Evolutionary conservation across 306 rosid genomes (phyloP), one percentile per base, ranked within the genome.

Genomic region (Rosa multiflora): DNA sequence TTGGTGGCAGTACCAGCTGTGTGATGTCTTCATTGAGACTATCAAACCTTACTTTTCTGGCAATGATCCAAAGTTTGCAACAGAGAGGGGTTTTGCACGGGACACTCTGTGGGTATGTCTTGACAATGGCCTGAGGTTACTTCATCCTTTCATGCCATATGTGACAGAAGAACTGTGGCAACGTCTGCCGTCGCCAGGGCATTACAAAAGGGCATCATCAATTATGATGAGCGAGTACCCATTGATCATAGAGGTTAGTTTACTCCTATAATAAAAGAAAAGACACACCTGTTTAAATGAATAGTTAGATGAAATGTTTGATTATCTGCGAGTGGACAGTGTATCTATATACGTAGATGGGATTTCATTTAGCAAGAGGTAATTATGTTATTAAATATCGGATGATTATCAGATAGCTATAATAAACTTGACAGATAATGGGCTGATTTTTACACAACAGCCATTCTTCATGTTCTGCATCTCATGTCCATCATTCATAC

Each of bases 101-200:
- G 89, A 89, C 83, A 92, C 97, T 6, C 82, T 94, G 70, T 92
- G 98, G 97, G 72, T 92, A 63, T 94, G 98, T 81, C 93, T 94
- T 79, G 98, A 94, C 70, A 84, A 86, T 84, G 98, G 98, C 47
- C 86, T 92, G 80, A 88, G 97, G 68, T 77, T 94, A 87, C 97
- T 94, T 82, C 98, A 94, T 80, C 98, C 98, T 6, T 90, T 94
- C 82, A 94, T 92, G 97, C 98, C 98, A 39, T 94, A 85, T 69
- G 92, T 92, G 62, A 92, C 97, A 55, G 97, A 94, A 86, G 98
- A 94, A 84, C 83, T 92, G 75, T 94, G 97, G 97, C 98, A 94
- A 86, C 97, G 98, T 53, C 97, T 94, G 82, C 97, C 98, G 78
- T 88, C 83, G 17, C 79, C 95, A 49, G 79, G 13, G 74, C 91